These are phyloP conservation scores for Paraurostyla sp. DNA, from an alignment of 73 alveolate species.

Conservation along the genomic window DNA sequence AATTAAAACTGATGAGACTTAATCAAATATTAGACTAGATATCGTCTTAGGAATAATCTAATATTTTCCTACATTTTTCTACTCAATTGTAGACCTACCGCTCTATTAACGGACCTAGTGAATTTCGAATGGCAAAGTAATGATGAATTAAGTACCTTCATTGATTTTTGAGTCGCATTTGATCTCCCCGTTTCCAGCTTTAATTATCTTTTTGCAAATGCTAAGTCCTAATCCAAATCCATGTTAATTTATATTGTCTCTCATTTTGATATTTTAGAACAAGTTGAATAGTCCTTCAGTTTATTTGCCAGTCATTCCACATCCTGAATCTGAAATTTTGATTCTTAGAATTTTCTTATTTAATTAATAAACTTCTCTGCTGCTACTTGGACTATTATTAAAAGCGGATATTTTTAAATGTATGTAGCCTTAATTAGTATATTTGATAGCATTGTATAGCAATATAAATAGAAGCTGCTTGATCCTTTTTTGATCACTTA, in stretches of 20 bases:
- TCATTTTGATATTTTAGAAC: background rate
- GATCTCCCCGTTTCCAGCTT: background rate
- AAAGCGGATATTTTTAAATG: background rate
- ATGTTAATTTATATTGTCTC: background rate
- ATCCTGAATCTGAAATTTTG: constrained; percentile 14
- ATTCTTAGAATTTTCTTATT: background rate
- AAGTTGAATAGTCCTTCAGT: background rate
- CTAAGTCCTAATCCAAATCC: constrained; percentile 52
- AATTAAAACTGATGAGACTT: background rate
- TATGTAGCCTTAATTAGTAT: constrained; percentile 9
- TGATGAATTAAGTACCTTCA: constrained; percentile 11
- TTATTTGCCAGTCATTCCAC: background rate
- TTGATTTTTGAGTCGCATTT: background rate
- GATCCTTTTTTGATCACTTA: background rate
- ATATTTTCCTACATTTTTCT: background rate
- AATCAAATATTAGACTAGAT: background rate
- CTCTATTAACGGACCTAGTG: background rate
- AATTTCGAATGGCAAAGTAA: background rate
- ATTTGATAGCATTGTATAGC: background rate
- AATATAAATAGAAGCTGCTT: background rate
- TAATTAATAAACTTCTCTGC: too few relatives aligned
- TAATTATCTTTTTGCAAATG: constrained; percentile 13
- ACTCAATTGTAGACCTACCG: background rate
- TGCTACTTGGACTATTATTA: background rate
- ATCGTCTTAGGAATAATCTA: background rate